Percentiles rank a stretch among this genome's conserved stretches.
These are phyloP conservation scores for Camellia oleifera DNA, from an alignment of 179 eudicot genomes.

Conservation along the genomic window DNA sequence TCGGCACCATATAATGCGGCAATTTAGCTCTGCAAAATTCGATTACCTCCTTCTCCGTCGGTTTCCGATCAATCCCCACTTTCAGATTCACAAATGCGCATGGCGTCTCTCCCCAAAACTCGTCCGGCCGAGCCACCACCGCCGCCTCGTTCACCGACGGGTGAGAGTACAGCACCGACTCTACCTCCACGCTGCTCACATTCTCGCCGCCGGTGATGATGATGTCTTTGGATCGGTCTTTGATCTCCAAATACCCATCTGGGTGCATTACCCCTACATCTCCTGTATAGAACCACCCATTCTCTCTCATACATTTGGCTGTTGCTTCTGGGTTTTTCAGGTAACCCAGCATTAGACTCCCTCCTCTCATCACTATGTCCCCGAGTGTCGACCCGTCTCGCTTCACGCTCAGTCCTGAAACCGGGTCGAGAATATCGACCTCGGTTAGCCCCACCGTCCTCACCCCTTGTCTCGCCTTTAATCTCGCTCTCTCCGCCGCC, in stretches of 20 bases:
- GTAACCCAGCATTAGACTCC: constrained; percentile 57
- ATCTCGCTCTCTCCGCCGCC: constrained; percentile 46
- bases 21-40: constrained; percentile 53
- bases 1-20: constrained; percentile 72
- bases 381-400: constrained; percentile 52
- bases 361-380: constrained; percentile 59
- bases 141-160: constrained; percentile 64
- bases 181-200: constrained; percentile 67
- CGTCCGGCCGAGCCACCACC: constrained; percentile 70
- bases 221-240: constrained; percentile 62
- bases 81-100: constrained; percentile 68
- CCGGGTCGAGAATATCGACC: constrained; percentile 41
- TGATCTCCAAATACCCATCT: constrained; percentile 64
- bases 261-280: constrained; percentile 64
- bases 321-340: constrained; percentile 52
- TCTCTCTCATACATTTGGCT: constrained; percentile 35
- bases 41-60: constrained; percentile 43
- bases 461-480: constrained; percentile 69
- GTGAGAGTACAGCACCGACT: constrained; percentile 45
- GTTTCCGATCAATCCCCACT: constrained; percentile 18
- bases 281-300: constrained; percentile 67
- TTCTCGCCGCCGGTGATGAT: constrained; percentile 71
- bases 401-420: constrained; percentile 35
- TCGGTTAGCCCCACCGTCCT: constrained; percentile 38
- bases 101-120: constrained; percentile 72